Conservation (phyloP, 2,329 filamentous ascomycete species). For the Calonectria pseudoturangicola region DNA sequence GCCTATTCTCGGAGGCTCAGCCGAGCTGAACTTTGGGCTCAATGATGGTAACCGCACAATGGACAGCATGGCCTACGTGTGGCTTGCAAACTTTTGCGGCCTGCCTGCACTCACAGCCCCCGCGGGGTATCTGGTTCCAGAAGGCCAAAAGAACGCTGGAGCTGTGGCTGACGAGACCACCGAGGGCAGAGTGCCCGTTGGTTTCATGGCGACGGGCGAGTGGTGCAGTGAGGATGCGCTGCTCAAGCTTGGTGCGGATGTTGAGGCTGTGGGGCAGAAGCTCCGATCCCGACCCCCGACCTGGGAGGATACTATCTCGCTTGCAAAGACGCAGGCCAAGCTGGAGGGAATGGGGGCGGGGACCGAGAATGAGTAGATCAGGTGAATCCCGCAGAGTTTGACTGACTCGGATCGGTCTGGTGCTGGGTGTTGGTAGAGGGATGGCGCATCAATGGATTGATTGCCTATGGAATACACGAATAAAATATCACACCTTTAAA, state of each 20-base stretch:
- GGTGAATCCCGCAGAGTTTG: neutral
- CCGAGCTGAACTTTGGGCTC: constrained; percentile 33
- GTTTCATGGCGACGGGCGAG: constrained; percentile 73
- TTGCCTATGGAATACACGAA: neutral
- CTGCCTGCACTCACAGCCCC: constrained; percentile 67
- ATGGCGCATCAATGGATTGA: neutral
- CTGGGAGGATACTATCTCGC: constrained; percentile 34
- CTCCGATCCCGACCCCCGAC: constrained; percentile 28
- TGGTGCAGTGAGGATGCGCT: constrained; percentile 71
- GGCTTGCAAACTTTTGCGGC: constrained; percentile 71
- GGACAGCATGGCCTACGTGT: constrained; percentile 69
- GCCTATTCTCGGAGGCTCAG: constrained; percentile 59
- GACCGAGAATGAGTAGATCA: neutral
- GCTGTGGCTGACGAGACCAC: constrained; percentile 58
- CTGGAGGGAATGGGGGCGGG: constrained; percentile 21
- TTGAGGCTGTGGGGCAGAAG: constrained; percentile 61
- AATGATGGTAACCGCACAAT: constrained; percentile 67
- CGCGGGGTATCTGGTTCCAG: constrained; percentile 65
- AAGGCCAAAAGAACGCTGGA: constrained; percentile 56
- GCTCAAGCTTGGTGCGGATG: constrained; percentile 68
- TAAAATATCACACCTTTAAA: neutral
- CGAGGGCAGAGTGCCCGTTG: constrained; percentile 68
- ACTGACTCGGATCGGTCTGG: neutral
- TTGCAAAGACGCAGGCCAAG: constrained; percentile 24
- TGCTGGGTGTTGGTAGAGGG: neutral